Evolutionary conservation across 805 yeast species (phyloP).

Genomic region (Debaryomyces tyrocola): DNA sequence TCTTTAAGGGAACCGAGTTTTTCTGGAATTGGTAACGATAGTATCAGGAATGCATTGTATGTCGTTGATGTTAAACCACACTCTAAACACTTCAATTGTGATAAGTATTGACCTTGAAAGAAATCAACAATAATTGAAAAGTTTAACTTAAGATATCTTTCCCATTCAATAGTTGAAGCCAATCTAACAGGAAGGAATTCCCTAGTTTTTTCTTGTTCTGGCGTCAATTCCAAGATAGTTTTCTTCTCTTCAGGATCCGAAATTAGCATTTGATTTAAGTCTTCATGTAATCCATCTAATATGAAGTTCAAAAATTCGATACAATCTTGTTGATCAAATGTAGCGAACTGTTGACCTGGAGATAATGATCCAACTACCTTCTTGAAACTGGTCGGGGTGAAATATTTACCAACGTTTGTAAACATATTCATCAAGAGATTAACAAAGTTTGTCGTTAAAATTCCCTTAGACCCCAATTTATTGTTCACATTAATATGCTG

Average conservation of each 20-base stretch:
- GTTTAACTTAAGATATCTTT: conserved; percentile 74
- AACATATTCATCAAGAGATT: conserved; percentile 56
- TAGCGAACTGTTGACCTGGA: conserved; percentile 55
- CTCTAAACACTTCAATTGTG: conserved; percentile 69
- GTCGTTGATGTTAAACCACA: conserved; percentile 83
- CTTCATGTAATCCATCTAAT: conserved; percentile 80
- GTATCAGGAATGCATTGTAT: conserved; percentile 75
- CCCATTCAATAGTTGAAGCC: conserved; percentile 93
- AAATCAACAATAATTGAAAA: conserved; percentile 77
- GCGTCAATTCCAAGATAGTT: conserved; percentile 46
- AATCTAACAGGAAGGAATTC: conserved; percentile 73
- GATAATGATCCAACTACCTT: conserved; percentile 67
- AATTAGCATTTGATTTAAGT: conserved; percentile 63
- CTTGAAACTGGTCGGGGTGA: conserved; percentile 67
- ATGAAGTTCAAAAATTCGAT: conserved; percentile 77
- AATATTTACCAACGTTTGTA: conserved; percentile 43
- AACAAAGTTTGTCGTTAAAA: conserved; percentile 68
- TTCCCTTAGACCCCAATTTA: conserved; percentile 78
- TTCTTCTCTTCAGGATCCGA: conserved; percentile 30
- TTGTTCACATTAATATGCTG: conserved; percentile 72
- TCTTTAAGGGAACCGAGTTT: conserved; percentile 22
- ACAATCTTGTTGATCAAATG: conserved; percentile 80
- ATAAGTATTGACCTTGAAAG: conserved; percentile 86
- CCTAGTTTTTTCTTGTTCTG: conserved; percentile 67
- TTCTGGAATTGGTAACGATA: conserved; percentile 78